These are phyloP conservation scores for Discostella pseudostelligera DNA, from an alignment of 108 stramenopile species.

Conservation along the genomic window DNA sequence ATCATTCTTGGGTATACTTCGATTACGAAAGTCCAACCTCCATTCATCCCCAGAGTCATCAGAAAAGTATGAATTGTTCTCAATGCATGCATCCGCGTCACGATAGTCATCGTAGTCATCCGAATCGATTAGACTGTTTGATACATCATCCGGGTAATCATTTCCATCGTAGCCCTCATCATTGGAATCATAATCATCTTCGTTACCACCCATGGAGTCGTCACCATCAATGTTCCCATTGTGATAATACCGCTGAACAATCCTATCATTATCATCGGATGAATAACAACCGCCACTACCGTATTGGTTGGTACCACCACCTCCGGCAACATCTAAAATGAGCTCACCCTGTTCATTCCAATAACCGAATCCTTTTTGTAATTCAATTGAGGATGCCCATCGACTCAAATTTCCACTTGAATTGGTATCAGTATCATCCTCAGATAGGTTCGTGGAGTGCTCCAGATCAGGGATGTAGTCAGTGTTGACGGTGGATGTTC, in stretches of 20 bases:
- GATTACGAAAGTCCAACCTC: slow-evolving; percentile 41
- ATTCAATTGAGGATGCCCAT: slow-evolving; percentile 37
- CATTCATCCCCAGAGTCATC: slow-evolving; percentile 20
- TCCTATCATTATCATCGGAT: slow-evolving; percentile 6
- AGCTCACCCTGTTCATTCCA: slow-evolving; percentile 78
- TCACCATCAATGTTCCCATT: slow-evolving; percentile 9
- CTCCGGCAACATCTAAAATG: slow-evolving; percentile 50
- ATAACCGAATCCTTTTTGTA: slow-evolving; percentile 68
- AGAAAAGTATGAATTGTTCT: neutral
- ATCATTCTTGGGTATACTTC: slow-evolving; percentile 14
- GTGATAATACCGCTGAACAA: slow-evolving; percentile 23
- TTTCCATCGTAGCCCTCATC: slow-evolving; percentile 44
- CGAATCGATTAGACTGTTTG: neutral
- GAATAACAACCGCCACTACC: neutral
- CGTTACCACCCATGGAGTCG: slow-evolving; percentile 7
- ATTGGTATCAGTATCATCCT: slow-evolving; percentile 20
- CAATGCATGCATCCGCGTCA: slow-evolving; percentile 1
- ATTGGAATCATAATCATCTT: slow-evolving; percentile 37
- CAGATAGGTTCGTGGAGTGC: slow-evolving; percentile 22
- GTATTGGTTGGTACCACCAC: neutral
- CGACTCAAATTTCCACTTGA: slow-evolving; percentile 1
- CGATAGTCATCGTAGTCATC: slow-evolving; percentile 10
- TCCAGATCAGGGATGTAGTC: slow-evolving; percentile 27
- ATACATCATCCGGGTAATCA: slow-evolving; percentile 36
- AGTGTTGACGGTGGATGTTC: neutral